Conservation (phyloP, 2,329 filamentous ascomycete genomes). For the Dryadomyces quercus-mongolicae region DNA sequence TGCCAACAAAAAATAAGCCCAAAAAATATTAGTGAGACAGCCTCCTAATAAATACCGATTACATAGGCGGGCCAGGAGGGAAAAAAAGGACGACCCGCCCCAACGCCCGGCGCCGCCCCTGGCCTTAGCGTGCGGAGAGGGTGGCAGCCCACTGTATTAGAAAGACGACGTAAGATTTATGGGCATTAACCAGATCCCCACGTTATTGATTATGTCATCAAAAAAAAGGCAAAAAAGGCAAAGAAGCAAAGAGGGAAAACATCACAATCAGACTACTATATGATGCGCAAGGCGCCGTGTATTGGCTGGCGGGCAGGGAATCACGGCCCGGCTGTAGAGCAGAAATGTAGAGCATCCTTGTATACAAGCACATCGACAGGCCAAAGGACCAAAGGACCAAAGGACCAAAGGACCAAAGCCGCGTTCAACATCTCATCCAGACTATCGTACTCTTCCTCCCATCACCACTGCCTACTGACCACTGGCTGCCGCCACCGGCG, state of each 20-base stretch:
- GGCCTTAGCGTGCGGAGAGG: neutral
- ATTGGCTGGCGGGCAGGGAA: too few relatives aligned
- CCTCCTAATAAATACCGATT: neutral
- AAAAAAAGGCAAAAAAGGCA: too few relatives aligned
- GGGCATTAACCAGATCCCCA: neutral
- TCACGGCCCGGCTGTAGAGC: too few relatives aligned
- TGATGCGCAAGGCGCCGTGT: too few relatives aligned
- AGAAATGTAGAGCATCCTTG: too few relatives aligned
- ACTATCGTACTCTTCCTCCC: neutral
- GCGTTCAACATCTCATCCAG: neutral
- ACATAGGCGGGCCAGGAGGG: neutral
- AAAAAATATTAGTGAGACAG: neutral
- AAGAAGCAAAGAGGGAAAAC: too few relatives aligned
- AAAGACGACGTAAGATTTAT: neutral
- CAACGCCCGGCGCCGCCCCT: neutral
- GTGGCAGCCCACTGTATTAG: neutral
- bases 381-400: neutral
- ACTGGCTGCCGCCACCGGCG: neutral
- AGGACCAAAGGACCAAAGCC: neutral
- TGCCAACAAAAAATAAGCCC: neutral
- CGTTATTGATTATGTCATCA: too few relatives aligned
- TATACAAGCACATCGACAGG: too few relatives aligned
- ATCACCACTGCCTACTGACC: neutral
- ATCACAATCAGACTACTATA: too few relatives aligned
- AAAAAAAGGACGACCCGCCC: neutral